Percentiles rank a stretch among this genome's conserved stretches.
Conservation (phyloP, 495 filamentous ascomycete genomes). For the Extremus antarcticus region DNA sequence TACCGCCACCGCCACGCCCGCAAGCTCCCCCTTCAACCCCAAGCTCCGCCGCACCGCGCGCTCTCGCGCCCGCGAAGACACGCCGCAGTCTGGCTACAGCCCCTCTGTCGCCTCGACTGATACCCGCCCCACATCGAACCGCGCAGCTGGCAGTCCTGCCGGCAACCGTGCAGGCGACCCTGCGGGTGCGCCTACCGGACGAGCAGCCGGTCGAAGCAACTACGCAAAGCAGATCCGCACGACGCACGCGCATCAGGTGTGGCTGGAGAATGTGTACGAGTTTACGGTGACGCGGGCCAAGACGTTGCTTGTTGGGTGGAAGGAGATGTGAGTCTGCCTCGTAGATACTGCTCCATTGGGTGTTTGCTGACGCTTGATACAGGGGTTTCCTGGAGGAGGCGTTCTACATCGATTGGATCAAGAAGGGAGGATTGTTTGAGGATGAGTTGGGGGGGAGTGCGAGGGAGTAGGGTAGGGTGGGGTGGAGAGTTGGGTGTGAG, state of each 20-base stretch:
- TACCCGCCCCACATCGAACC: neutral
- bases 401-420: neutral
- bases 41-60: neutral
- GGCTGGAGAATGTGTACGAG: constrained; percentile 2
- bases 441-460: neutral
- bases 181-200: neutral
- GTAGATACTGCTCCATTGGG: too few relatives aligned
- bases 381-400: neutral
- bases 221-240: constrained; percentile 1
- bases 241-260: constrained; percentile 7
- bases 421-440: neutral
- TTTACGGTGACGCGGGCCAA: neutral
- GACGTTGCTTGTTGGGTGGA: constrained; percentile 10
- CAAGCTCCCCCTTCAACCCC: neutral
- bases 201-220: neutral
- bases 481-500: too few relatives aligned
- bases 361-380: neutral
- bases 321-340: constrained; percentile 8
- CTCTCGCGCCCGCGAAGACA: neutral
- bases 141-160: too few relatives aligned
- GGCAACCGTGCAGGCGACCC: neutral
- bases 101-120: neutral
- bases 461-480: neutral
- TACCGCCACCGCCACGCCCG: neutral
- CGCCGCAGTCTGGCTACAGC: neutral